Conservation (phyloP, 345 rosid species). For the Syzygium oleosum region DNA sequence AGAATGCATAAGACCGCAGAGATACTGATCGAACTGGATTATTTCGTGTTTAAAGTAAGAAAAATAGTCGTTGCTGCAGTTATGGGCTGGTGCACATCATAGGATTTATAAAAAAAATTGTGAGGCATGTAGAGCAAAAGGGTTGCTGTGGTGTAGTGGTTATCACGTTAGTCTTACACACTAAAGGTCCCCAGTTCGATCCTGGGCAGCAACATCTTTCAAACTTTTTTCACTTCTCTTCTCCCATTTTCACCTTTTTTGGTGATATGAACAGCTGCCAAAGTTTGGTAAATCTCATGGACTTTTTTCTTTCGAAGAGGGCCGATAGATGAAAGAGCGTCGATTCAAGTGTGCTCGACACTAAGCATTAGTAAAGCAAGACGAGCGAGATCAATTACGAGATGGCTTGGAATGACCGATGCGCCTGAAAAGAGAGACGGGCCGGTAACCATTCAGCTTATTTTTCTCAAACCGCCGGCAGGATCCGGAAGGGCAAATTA, state of each 20-base stretch:
- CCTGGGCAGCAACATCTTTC: conserved; percentile 40
- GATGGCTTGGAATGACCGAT: background rate
- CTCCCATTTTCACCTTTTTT: too few relatives aligned
- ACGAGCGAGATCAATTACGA: background rate
- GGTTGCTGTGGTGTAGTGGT: conserved; percentile 50
- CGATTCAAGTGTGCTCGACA: background rate
- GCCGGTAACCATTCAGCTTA: background rate
- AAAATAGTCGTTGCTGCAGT: background rate
- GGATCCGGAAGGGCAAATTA: background rate
- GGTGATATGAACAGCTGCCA: background rate
- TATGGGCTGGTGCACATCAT: background rate
- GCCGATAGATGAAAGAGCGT: background rate
- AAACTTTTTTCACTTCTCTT: background rate
- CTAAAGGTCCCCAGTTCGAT: conserved; percentile 46
- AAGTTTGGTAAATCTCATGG: background rate
- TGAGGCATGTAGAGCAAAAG: rapidly evolving
- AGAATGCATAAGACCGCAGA: background rate
- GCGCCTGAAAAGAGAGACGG: background rate
- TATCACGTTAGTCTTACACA: conserved; percentile 51
- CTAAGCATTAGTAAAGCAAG: background rate
- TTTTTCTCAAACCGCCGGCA: background rate
- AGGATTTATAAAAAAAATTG: rapidly evolving
- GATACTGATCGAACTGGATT: background rate
- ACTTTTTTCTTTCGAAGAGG: background rate
- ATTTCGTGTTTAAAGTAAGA: too few relatives aligned